Percentiles rank a stretch among this genome's conserved stretches.
Evolutionary conservation across 75 land plant genomes (phyloP).

Genomic region (Adiantum capillusveneris): DNA sequence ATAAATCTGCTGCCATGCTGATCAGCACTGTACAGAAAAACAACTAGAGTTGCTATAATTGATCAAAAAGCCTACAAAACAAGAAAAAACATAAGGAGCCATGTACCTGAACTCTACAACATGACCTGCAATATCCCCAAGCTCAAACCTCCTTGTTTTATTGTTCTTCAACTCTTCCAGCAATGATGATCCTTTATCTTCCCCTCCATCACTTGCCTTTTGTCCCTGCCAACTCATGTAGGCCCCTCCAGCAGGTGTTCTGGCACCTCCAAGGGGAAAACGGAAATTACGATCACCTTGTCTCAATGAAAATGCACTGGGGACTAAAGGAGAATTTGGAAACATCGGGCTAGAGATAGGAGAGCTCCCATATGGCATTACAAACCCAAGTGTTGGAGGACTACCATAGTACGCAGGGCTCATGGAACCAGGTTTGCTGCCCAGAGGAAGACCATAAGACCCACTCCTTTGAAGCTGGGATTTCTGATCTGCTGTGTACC

Average conservation of each 20-base stretch:
- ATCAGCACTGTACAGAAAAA: slow-evolving; percentile 56
- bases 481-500: slow-evolving; percentile 44
- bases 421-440: slow-evolving; percentile 30
- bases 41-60: background rate
- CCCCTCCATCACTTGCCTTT: slow-evolving; percentile 37
- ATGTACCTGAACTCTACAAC: slow-evolving; percentile 92
- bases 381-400: slow-evolving; percentile 36
- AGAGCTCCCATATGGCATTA: slow-evolving; percentile 43
- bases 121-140: slow-evolving; percentile 82
- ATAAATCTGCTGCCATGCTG: slow-evolving; percentile 98
- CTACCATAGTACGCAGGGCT: slow-evolving; percentile 45
- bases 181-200: slow-evolving; percentile 46
- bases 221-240: slow-evolving; percentile 35
- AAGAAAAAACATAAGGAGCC: background rate
- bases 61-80: background rate
- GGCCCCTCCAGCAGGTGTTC: slow-evolving; percentile 31
- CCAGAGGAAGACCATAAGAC: slow-evolving; percentile 28
- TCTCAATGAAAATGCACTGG: slow-evolving; percentile 32
- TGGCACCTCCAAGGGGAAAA: slow-evolving; percentile 33
- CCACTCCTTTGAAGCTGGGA: slow-evolving; percentile 33
- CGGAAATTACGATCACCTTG: slow-evolving; percentile 44
- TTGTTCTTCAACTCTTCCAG: slow-evolving; percentile 90
- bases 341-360: slow-evolving; percentile 41
- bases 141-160: slow-evolving; percentile 73
- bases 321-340: slow-evolving; percentile 49